Conservation (phyloP, 1,139 yeast species). For the Blastobotrys raffinosifermentans region DNA sequence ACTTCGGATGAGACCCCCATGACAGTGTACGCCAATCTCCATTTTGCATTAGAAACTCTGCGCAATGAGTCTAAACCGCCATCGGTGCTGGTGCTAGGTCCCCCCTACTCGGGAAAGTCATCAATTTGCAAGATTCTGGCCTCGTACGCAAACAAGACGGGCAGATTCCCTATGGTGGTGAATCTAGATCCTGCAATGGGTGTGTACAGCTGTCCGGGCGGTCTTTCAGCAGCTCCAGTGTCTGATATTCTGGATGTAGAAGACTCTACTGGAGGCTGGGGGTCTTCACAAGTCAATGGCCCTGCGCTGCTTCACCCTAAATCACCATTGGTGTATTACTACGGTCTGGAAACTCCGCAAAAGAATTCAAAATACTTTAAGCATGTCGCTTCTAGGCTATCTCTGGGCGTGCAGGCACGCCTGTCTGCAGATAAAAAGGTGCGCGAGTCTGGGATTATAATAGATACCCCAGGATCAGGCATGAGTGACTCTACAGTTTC, state of each 20-base stretch:
- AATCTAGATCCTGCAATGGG: conserved; percentile 81
- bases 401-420: conserved; percentile 53
- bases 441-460: conserved; percentile 57
- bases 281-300: conserved; percentile 83
- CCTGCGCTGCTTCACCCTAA: conserved; percentile 76
- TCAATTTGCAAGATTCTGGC: conserved; percentile 61
- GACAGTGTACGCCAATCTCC: conserved; percentile 60
- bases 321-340: conserved; percentile 78
- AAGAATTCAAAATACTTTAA: conserved; percentile 61
- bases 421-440: conserved; percentile 50
- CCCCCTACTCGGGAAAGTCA: conserved; percentile 70
- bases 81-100: conserved; percentile 68
- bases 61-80: conserved; percentile 45
- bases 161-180: conserved; percentile 58
- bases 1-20: conserved; percentile 65
- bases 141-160: conserved; percentile 70
- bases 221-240: conserved; percentile 76
- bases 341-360: conserved; percentile 58
- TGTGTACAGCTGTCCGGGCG: conserved; percentile 76
- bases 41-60: conserved; percentile 65
- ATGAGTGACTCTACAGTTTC: conserved; percentile 51
- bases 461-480: conserved; percentile 66
- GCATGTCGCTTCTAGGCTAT: conserved; percentile 50
- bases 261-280: conserved; percentile 59
- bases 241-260: conserved; percentile 79